A percentile compares a stretch with the other conserved stretches of the same genome.
Conservation (phyloP, 2,329 filamentous ascomycete species). For the Waltergamsia citrina region DNA sequence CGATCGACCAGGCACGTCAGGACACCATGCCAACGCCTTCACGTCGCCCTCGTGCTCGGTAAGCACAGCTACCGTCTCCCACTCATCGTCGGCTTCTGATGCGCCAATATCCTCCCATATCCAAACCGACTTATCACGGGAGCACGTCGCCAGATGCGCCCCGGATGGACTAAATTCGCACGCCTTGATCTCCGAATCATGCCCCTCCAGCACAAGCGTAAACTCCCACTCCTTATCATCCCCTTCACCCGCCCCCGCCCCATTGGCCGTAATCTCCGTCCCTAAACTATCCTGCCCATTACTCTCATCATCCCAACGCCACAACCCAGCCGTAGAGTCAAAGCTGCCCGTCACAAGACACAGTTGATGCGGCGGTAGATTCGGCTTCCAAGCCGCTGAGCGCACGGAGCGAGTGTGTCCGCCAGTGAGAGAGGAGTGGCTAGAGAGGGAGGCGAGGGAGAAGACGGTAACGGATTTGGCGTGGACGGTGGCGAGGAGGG, state of each 20-base stretch:
- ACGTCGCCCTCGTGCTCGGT: slow-evolving; percentile 94
- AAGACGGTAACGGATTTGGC: slow-evolving; percentile 84
- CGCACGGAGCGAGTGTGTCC: slow-evolving; percentile 90
- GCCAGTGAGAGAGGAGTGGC: slow-evolving; percentile 71
- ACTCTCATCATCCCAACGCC: slow-evolving; percentile 49
- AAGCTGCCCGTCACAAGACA: slow-evolving; percentile 90
- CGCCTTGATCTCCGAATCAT: slow-evolving; percentile 86
- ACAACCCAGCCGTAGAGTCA: slow-evolving; percentile 82
- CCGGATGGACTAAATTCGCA: slow-evolving; percentile 67
- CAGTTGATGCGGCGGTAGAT: slow-evolving; percentile 48
- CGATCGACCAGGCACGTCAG: slow-evolving; percentile 44
- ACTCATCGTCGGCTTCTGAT: slow-evolving; percentile 77
- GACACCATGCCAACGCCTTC: slow-evolving; percentile 90
- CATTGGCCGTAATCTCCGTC: slow-evolving; percentile 24
- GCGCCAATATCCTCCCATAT: slow-evolving; percentile 88
- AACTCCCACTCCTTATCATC: slow-evolving; percentile 84
- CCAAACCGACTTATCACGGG: slow-evolving; percentile 91
- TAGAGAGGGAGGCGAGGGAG: slow-evolving; percentile 70
- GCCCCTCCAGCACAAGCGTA: slow-evolving; percentile 83
- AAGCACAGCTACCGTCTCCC: slow-evolving; percentile 90
- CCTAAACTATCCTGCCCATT: slow-evolving; percentile 31
- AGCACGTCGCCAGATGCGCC: slow-evolving; percentile 79
- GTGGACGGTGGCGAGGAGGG: slow-evolving; percentile 81
- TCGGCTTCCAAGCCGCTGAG: slow-evolving; percentile 79
- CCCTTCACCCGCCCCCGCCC: slow-evolving; percentile 22